A percentile compares a stretch with the other conserved stretches of the same genome.
These are phyloP conservation scores for Breviolum minutum DNA, from an alignment of 73 alveolate species.

Conservation along the genomic window DNA sequence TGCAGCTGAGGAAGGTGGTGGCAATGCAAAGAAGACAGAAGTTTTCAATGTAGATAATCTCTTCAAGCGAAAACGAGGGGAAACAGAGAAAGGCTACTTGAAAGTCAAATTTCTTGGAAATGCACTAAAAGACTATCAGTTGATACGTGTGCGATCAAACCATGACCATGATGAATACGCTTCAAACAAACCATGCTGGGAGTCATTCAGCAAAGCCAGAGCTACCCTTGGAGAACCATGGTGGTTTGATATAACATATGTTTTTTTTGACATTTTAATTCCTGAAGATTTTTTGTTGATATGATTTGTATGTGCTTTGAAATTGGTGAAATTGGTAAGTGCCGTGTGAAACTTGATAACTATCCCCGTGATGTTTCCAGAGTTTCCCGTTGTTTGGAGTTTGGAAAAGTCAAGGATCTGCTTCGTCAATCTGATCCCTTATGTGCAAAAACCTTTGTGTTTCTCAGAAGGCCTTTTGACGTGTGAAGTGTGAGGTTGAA, in stretches of 20 bases:
- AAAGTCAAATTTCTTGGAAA: slow-evolving; percentile 11
- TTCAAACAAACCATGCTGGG: background rate
- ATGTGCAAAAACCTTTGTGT: background rate
- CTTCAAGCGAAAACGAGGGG: background rate
- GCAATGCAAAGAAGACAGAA: background rate
- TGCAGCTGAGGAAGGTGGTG: background rate
- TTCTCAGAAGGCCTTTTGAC: background rate
- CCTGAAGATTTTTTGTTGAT: background rate
- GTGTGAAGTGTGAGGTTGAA: background rate
- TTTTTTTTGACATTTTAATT: too few species aligned
- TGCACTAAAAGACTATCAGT: slow-evolving; percentile 44
- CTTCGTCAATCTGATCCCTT: background rate
- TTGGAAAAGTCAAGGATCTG: background rate
- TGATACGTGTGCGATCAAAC: background rate
- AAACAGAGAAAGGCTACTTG: background rate
- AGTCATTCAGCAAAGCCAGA: background rate
- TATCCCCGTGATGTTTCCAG: too few species aligned
- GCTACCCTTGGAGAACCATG: background rate
- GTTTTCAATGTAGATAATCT: background rate
- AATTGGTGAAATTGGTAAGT: too few species aligned
- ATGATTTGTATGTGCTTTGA: background rate
- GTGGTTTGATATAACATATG: background rate
- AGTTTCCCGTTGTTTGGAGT: too few species aligned
- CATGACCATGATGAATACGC: background rate
- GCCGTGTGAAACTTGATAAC: too few species aligned